Evolutionary conservation across 306 rosid species (phyloP).

Genomic region (Quercus mongolica): DNA sequence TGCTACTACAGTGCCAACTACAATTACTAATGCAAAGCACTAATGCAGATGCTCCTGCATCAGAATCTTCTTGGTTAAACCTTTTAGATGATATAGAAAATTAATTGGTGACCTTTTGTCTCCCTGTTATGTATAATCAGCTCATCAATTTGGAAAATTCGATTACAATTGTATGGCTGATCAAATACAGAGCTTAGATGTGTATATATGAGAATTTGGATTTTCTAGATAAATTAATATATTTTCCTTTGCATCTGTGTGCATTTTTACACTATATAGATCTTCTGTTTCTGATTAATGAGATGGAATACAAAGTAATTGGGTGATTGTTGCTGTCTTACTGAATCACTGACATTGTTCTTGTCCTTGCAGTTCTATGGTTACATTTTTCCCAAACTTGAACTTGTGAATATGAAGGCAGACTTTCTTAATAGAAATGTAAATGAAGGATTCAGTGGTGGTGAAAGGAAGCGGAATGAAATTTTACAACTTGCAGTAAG

Average conservation of each 20-base stretch:
- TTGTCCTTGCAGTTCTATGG: slow-evolving; percentile 66
- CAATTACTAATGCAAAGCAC: too few species aligned
- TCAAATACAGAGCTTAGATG: not conserved
- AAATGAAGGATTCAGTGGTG: slow-evolving; percentile 96
- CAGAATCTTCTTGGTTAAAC: not conserved
- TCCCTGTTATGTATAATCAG: not conserved
- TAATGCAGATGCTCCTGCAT: too few species aligned
- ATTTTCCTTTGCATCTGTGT: not conserved
- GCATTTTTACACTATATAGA: not conserved
- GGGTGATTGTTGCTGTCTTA: not conserved
- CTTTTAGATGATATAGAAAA: not conserved
- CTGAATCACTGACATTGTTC: slow-evolving; percentile 2
- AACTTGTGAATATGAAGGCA: slow-evolving; percentile 85
- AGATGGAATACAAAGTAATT: not conserved
- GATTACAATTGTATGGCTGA: not conserved
- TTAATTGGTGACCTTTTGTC: not conserved
- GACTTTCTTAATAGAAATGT: slow-evolving; percentile 93
- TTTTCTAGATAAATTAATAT: not conserved
- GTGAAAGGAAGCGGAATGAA: slow-evolving; percentile 90
- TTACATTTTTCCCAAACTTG: slow-evolving; percentile 71
- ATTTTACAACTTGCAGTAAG: slow-evolving; percentile 85
- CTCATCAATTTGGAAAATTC: not conserved
- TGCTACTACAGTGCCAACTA: too few species aligned
- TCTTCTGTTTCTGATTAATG: not conserved
- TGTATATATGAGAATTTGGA: not conserved